Evolutionary conservation across 169 alveolate genomes (phyloP).

Genomic region (Plasmodium relictum): DNA sequence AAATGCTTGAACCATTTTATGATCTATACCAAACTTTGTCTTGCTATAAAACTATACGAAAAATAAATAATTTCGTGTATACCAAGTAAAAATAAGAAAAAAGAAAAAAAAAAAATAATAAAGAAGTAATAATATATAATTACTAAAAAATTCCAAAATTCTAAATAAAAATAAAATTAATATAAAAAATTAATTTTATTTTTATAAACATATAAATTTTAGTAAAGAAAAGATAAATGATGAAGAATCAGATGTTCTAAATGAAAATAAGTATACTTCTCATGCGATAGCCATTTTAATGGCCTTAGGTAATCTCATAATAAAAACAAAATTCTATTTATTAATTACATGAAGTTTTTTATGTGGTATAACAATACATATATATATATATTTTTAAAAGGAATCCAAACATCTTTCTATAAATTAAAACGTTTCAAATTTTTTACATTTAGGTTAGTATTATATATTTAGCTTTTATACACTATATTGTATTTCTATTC

Average conservation of each 20-base stretch:
- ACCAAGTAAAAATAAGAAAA: slow-evolving; percentile 20
- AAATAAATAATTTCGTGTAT: slow-evolving; percentile 38
- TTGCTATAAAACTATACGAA: slow-evolving; percentile 36
- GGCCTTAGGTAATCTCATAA: slow-evolving; percentile 47
- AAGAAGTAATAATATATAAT: no score
- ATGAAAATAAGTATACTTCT: slow-evolving; percentile 41
- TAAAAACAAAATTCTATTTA: neutral
- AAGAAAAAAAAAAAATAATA: no score
- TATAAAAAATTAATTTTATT: neutral
- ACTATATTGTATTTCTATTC: neutral
- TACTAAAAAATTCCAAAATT: no score
- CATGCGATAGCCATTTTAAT: slow-evolving; percentile 46
- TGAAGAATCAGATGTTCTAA: slow-evolving; percentile 40
- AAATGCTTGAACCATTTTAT: neutral
- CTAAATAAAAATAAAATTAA: neutral
- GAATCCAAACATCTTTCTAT: slow-evolving; percentile 39
- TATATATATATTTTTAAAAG: slow-evolving; percentile 19
- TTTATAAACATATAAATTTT: neutral
- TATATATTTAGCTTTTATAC: neutral
- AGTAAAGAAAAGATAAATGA: slow-evolving; percentile 52
- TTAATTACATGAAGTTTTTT: no score
- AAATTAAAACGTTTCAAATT: slow-evolving; percentile 6
- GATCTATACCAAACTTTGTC: slow-evolving; percentile 33
- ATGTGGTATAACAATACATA: neutral
- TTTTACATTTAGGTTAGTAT: slow-evolving; percentile 49